Evolutionary conservation across 257 asterid species (phyloP).

Genomic region (Striga asiatica): DNA sequence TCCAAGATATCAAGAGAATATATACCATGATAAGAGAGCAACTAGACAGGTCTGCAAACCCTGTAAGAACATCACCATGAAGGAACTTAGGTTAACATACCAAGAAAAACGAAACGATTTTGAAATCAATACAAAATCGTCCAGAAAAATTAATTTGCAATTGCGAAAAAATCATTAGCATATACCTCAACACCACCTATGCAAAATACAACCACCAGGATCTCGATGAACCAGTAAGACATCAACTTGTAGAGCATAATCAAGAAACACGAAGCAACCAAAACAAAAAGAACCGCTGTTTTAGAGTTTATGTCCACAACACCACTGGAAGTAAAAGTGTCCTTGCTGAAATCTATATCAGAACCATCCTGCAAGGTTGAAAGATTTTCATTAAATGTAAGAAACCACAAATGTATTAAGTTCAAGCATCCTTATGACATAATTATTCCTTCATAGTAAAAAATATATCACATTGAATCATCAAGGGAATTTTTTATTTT

Average conservation of each 20-base stretch:
- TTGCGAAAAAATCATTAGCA: neutral
- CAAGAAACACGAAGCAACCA: slow-evolving; percentile 85
- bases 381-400: neutral
- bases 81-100: slow-evolving; percentile 13
- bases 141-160: neutral
- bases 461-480: no score
- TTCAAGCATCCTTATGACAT: no score
- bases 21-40: slow-evolving; percentile 84
- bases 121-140: neutral
- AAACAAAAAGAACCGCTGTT: slow-evolving; percentile 71
- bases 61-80: slow-evolving; percentile 32
- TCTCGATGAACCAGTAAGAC: slow-evolving; percentile 79
- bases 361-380: slow-evolving; percentile 61
- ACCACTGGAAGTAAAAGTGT: slow-evolving; percentile 33
- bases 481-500: no score
- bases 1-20: neutral
- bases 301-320: slow-evolving; percentile 63
- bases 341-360: slow-evolving; percentile 42
- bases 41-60: slow-evolving; percentile 93
- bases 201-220: slow-evolving; percentile 85
- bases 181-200: slow-evolving; percentile 98
- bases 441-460: no score
- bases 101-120: neutral
- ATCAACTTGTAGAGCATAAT: slow-evolving; percentile 84
- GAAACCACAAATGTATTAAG: no score